These are phyloP conservation scores for Karstenula rhodostoma DNA, from an alignment of 2,329 filamentous ascomycete species.

Conservation along the genomic window DNA sequence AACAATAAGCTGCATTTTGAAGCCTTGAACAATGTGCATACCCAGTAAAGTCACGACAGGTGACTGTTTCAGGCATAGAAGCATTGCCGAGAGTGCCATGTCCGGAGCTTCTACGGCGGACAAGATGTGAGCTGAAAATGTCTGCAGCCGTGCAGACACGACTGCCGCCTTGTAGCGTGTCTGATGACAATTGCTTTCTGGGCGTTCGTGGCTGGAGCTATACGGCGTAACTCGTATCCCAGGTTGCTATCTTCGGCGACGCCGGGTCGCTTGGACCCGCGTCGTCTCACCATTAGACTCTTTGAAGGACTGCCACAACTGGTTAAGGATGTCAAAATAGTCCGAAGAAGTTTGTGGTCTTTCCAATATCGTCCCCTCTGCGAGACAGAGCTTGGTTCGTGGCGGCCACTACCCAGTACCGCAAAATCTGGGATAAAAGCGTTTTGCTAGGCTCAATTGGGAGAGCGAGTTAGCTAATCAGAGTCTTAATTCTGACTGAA, in stretches of 20 bases:
- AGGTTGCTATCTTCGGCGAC: not conserved
- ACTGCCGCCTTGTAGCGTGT: not conserved
- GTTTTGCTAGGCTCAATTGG: too few relatives aligned
- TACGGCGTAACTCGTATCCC: not conserved
- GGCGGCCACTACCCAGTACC: not conserved
- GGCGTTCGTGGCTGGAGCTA: not conserved
- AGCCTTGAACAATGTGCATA: too few relatives aligned
- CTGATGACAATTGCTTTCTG: not conserved
- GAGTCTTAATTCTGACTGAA: too few relatives aligned
- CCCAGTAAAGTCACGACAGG: not conserved
- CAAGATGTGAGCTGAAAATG: not conserved
- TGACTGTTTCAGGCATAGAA: not conserved
- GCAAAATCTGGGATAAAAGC: too few relatives aligned
- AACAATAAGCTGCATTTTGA: not conserved
- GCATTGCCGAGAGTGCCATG: not conserved
- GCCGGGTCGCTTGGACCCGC: not conserved
- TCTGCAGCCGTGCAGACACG: not conserved
- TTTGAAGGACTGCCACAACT: not conserved
- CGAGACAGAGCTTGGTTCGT: not conserved
- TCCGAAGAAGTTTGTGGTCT: not conserved
- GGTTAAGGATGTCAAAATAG: not conserved
- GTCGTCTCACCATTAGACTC: not conserved
- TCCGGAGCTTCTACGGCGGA: not conserved
- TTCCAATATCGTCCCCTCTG: not conserved
- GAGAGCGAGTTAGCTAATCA: too few relatives aligned